Conservation (phyloP, 2,329 filamentous ascomycete species). For the Taxawa tesnikishii region DNA sequence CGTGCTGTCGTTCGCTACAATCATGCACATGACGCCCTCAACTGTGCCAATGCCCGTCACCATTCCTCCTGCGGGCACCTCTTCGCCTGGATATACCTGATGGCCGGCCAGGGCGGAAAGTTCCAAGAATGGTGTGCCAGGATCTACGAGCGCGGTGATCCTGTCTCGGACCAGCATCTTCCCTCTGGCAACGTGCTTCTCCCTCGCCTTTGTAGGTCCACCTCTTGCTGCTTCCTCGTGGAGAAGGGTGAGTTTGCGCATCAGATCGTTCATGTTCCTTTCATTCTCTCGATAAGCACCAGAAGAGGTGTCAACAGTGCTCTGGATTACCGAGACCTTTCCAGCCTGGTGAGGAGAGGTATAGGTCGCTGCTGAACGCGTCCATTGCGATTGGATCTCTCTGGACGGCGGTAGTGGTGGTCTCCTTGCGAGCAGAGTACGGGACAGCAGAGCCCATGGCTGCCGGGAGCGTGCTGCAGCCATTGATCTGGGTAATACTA, state of each 20-base stretch:
- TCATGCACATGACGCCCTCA: slow-evolving; percentile 81
- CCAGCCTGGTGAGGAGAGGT: slow-evolving; percentile 69
- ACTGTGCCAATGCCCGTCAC: slow-evolving; percentile 87
- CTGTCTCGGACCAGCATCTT: slow-evolving; percentile 94
- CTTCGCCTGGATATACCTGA: slow-evolving; percentile 72
- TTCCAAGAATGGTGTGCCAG: slow-evolving; percentile 82
- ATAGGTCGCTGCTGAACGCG: slow-evolving; percentile 49
- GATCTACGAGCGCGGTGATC: slow-evolving; percentile 75
- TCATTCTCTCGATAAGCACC: slow-evolving; percentile 73
- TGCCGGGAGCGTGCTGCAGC: too few species aligned
- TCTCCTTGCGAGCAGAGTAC: too few species aligned
- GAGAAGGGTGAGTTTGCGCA: slow-evolving; percentile 55
- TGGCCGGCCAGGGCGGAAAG: slow-evolving; percentile 85
- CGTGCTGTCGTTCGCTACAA: slow-evolving; percentile 91
- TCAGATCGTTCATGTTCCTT: slow-evolving; percentile 61
- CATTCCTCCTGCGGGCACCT: slow-evolving; percentile 81
- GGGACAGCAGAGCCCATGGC: too few species aligned
- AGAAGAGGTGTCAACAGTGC: slow-evolving; percentile 62
- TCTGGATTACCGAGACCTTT: slow-evolving; percentile 70
- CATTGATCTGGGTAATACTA: too few species aligned
- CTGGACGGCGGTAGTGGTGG: too few species aligned
- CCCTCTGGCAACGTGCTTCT: slow-evolving; percentile 75
- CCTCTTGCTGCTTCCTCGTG: slow-evolving; percentile 51
- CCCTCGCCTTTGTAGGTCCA: slow-evolving; percentile 66
- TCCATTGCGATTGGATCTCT: too few species aligned